phyloP scores from a whole-genome alignment of 2,329 filamentous ascomycete species.

The Botryosphaeria dothidea region DNA sequence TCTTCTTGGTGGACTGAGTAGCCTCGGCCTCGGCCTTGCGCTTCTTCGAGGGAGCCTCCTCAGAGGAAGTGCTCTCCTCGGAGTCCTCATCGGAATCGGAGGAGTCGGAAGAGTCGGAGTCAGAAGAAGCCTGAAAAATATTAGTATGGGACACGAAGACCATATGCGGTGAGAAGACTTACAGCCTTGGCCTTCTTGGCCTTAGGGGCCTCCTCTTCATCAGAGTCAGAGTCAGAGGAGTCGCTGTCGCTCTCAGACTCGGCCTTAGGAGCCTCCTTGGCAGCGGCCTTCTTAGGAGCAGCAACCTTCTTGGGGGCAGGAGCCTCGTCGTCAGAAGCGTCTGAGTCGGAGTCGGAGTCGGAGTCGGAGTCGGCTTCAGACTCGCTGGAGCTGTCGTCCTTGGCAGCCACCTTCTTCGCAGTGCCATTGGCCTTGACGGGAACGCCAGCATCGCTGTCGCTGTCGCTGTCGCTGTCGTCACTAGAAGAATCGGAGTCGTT shows the following conservation, averaged over 20 bases:
- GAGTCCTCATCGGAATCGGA: conserved; percentile 21
- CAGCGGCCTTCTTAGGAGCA: conserved; percentile 22
- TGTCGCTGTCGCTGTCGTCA: conserved; percentile 25
- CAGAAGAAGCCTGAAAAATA: background rate
- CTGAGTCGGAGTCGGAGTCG: conserved; percentile 42
- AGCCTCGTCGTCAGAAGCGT: conserved; percentile 25
- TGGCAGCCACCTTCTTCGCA: conserved; percentile 33
- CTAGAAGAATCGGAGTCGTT: conserved; percentile 14
- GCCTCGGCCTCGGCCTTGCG: conserved; percentile 62
- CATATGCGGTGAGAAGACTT: background rate
- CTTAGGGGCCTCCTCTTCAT: conserved; percentile 16
- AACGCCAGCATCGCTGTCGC: conserved; percentile 24
- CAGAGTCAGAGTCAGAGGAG: conserved; percentile 23
- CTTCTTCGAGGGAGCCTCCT: conserved; percentile 59
- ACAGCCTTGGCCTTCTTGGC: conserved; percentile 18
- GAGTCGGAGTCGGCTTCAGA: conserved; percentile 44
- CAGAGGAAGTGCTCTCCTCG: conserved; percentile 35
- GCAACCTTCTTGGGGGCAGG: conserved; percentile 22
- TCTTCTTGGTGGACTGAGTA: conserved; percentile 64
- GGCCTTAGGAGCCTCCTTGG: conserved; percentile 21
- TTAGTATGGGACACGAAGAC: background rate
- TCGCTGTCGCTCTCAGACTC: conserved; percentile 19
- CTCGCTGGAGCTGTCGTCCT: conserved; percentile 29
- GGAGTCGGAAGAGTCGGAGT: conserved; percentile 6
- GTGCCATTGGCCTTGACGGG: conserved; percentile 35